Percentiles rank a stretch among this genome's conserved stretches.
phyloP scores from a whole-genome alignment of 352 stramenopile genomes.

The Pythium aphanidermatum region DNA sequence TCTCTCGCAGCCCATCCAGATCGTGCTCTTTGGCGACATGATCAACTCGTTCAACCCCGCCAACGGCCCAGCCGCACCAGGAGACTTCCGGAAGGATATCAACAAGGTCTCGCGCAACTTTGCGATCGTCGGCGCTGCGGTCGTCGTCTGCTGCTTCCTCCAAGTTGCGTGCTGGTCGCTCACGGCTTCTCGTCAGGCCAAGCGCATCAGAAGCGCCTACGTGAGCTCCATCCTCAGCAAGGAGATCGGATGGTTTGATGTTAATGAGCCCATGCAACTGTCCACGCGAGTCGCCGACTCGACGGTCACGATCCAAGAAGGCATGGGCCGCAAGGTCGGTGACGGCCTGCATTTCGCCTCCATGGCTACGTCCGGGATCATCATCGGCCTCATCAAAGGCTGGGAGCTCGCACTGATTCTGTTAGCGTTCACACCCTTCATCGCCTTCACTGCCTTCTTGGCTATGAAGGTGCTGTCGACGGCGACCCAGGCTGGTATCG shows the following conservation, averaged over 20 bases:
- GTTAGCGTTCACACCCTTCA: constrained; percentile 27
- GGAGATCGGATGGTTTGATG: constrained; percentile 45
- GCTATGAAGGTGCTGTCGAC: constrained; percentile 43
- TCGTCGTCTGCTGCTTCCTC: constrained; percentile 19
- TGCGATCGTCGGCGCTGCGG: constrained; percentile 12
- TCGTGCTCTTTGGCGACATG: constrained; percentile 29
- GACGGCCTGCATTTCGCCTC: constrained; percentile 25
- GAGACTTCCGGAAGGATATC: constrained; percentile 5
- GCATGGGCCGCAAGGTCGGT: constrained; percentile 40
- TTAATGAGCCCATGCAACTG: constrained; percentile 37
- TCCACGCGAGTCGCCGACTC: constrained; percentile 41
- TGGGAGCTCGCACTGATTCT: constrained; percentile 46
- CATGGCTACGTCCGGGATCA: constrained; percentile 29
- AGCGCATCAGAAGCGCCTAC: constrained; percentile 28
- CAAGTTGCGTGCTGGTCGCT: constrained; percentile 27
- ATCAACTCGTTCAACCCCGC: constrained; percentile 27
- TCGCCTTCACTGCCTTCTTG: constrained; percentile 23
- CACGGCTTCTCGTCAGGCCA: constrained; percentile 23
- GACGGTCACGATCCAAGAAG: constrained; percentile 45
- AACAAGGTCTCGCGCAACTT: constrained; percentile 20
- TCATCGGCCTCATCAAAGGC: constrained; percentile 32
- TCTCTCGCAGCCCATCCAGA: constrained; percentile 25
- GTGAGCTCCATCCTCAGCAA: constrained; percentile 28
- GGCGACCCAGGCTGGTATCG: constrained; percentile 39
- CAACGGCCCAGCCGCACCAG: not conserved